A percentile compares a stretch with the other conserved stretches of the same genome.
phyloP scores from a whole-genome alignment of 2,329 filamentous ascomycete species.

The Nemania bipapillata region DNA sequence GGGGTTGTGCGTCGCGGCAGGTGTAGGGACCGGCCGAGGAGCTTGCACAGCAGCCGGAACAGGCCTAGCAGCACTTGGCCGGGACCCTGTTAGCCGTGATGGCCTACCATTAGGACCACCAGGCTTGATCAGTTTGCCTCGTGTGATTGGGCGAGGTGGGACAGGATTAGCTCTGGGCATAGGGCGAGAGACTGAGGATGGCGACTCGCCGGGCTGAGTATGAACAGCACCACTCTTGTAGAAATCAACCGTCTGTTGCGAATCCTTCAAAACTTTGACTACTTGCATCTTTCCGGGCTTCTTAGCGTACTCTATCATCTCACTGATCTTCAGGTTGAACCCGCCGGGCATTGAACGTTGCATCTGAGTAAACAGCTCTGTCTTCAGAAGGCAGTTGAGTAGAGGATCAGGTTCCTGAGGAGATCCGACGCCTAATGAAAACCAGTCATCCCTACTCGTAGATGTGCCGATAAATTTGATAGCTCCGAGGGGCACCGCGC shows the following conservation, averaged over 20 bases:
- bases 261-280: slow-evolving; percentile 91
- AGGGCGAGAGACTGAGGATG: slow-evolving; percentile 82
- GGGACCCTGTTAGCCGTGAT: slow-evolving; percentile 71
- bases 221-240: slow-evolving; percentile 96
- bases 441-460: slow-evolving; percentile 92
- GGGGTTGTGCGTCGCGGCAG: slow-evolving; percentile 47
- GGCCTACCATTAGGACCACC: slow-evolving; percentile 86
- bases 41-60: slow-evolving; percentile 44
- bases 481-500: slow-evolving; percentile 81
- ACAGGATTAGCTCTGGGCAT: slow-evolving; percentile 89
- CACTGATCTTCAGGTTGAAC: slow-evolving; percentile 83
- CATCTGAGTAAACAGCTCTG: slow-evolving; percentile 95
- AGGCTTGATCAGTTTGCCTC: slow-evolving; percentile 89
- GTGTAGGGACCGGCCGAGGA: slow-evolving; percentile 41
- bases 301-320: slow-evolving; percentile 93
- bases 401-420: slow-evolving; percentile 93
- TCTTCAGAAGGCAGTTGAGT: slow-evolving; percentile 93
- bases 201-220: slow-evolving; percentile 82
- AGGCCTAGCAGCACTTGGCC: slow-evolving; percentile 53
- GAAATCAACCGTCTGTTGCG: slow-evolving; percentile 77
- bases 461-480: slow-evolving; percentile 90
- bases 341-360: slow-evolving; percentile 80
- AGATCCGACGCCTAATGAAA: slow-evolving; percentile 89
- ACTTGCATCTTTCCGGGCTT: slow-evolving; percentile 91
- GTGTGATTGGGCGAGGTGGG: slow-evolving; percentile 88